A percentile compares a stretch with the other conserved stretches of the same genome.
phyloP scores from a whole-genome alignment of 257 asterid genomes.

The Petunia secreta region DNA sequence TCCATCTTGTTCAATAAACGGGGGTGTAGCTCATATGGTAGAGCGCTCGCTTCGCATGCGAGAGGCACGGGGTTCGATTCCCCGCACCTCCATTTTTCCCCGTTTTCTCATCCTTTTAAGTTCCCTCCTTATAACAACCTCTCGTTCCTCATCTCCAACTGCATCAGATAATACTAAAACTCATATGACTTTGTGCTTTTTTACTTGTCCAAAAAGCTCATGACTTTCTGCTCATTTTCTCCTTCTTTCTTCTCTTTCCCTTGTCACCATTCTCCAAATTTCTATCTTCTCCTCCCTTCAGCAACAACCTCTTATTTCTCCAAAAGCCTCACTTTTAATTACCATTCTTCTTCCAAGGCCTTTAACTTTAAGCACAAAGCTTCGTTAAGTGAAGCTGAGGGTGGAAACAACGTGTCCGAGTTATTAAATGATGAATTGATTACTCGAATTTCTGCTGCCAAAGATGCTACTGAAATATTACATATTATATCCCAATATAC shows the following conservation, averaged over 20 bases:
- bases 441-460: slow-evolving; percentile 51
- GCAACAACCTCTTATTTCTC: background rate
- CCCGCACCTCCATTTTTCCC: slow-evolving; percentile 79
- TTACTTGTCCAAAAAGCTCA: slow-evolving; percentile 23
- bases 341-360: slow-evolving; percentile 27
- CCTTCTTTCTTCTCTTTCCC: slow-evolving; percentile 38
- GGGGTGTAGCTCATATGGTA: slow-evolving; percentile 99
- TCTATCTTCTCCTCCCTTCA: slow-evolving; percentile 41
- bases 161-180: background rate
- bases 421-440: slow-evolving; percentile 58
- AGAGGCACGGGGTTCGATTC: slow-evolving; percentile 99
- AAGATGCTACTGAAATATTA: slow-evolving; percentile 62
- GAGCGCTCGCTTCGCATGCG: slow-evolving; percentile 99
- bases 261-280: slow-evolving; percentile 27
- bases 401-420: slow-evolving; percentile 36
- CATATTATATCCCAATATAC: slow-evolving; percentile 50
- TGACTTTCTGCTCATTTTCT: slow-evolving; percentile 60
- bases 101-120: background rate
- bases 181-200: too few relatives aligned
- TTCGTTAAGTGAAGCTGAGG: slow-evolving; percentile 33
- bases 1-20: background rate
- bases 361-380: slow-evolving; percentile 28
- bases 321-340: slow-evolving; percentile 25
- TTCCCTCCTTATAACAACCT: slow-evolving; percentile 36
- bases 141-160: slow-evolving; percentile 57